Conservation (phyloP, 2,329 filamentous ascomycete genomes). For the Sporothrix pseudoabietina region DNA sequence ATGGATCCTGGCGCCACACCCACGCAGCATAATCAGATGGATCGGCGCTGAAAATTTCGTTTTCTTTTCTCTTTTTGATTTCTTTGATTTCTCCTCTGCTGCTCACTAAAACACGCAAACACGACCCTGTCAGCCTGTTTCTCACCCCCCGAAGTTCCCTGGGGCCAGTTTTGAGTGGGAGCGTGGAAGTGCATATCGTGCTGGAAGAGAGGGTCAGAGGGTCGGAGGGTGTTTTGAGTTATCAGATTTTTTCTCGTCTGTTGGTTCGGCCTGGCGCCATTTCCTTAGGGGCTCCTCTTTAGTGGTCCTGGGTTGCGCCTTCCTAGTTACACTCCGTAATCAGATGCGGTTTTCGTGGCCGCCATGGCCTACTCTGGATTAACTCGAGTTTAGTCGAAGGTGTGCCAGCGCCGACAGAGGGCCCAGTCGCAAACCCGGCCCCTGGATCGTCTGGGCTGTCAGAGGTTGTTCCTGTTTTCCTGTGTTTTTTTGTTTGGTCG, state of each 20-base stretch:
- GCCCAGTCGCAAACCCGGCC: neutral
- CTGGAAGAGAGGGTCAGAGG: too few relatives aligned
- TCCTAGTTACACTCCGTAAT: constrained; percentile 21
- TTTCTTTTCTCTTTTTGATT: neutral
- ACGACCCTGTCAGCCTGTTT: neutral
- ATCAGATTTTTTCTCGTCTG: constrained; percentile 25
- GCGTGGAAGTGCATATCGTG: neutral
- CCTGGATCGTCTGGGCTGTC: neutral
- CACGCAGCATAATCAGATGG: constrained; percentile 23
- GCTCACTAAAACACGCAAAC: neutral
- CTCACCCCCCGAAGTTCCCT: neutral
- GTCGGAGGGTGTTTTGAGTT: neutral
- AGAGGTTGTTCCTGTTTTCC: neutral
- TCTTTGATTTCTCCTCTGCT: neutral
- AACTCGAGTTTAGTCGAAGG: neutral
- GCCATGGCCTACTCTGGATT: neutral
- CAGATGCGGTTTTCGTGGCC: constrained; percentile 26
- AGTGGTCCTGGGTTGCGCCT: neutral
- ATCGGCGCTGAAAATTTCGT: constrained; percentile 19
- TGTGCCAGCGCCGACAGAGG: neutral
- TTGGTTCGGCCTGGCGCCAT: neutral
- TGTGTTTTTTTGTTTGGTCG: neutral
- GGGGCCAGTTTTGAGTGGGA: neutral
- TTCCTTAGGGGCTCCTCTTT: neutral
- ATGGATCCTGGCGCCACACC: neutral